A percentile compares a stretch with the other conserved stretches of the same genome.
Conservation (phyloP, 805 yeast species). For the Ogataea methanolica region DNA sequence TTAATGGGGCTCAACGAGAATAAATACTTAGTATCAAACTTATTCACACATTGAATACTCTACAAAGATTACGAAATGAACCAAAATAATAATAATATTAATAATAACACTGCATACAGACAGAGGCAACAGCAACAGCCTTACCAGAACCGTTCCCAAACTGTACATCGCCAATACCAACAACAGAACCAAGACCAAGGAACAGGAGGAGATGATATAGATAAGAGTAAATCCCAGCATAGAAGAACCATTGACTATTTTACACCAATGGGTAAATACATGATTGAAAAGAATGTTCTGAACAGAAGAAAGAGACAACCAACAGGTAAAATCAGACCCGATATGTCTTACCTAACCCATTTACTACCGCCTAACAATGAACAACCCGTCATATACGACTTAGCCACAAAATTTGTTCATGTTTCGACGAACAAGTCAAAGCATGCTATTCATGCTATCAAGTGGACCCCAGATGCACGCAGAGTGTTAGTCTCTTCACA, state of each 20-base stretch:
- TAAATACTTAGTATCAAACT: too few species aligned
- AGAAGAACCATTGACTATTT: conserved; percentile 79
- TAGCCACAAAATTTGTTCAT: conserved; percentile 81
- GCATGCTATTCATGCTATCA: conserved; percentile 84
- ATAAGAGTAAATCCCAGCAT: conserved; percentile 27
- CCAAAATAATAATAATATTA: background rate
- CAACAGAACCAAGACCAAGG: conserved; percentile 1
- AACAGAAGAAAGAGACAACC: conserved; percentile 32
- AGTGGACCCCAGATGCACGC: conserved; percentile 97
- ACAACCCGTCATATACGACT: conserved; percentile 51
- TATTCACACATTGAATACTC: too few species aligned
- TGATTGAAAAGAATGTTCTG: conserved; percentile 40
- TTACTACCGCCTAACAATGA: conserved; percentile 57
- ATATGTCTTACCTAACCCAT: conserved; percentile 58
- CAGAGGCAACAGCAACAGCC: background rate
- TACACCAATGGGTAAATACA: conserved; percentile 65
- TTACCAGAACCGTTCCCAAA: conserved; percentile 7
- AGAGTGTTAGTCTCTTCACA: conserved; percentile 84
- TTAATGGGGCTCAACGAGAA: too few species aligned
- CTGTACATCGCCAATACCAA: conserved; percentile 6
- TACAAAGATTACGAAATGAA: background rate
- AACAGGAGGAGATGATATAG: conserved; percentile 13
- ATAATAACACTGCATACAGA: background rate
- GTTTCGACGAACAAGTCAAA: conserved; percentile 85
- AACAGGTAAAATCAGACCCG: conserved; percentile 60